phyloP scores from a whole-genome alignment of 495 filamentous ascomycete species.

The Penicillium macrosclerotiorum region DNA sequence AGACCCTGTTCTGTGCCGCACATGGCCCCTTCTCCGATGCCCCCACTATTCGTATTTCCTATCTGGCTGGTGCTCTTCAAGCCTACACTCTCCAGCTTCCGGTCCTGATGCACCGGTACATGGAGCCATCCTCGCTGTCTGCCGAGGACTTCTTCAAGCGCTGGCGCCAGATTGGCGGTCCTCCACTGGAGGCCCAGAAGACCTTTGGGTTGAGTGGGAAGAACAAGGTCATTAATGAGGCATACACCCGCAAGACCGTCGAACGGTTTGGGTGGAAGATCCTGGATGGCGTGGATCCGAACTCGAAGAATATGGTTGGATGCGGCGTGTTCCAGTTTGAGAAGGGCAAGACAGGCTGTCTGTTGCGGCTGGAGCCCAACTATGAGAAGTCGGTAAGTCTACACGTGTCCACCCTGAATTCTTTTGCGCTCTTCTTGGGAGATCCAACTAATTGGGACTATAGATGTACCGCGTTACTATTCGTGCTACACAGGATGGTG shows the following conservation, averaged over 20 bases:
- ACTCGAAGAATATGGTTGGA: constrained; percentile 87
- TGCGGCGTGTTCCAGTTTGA: constrained; percentile 86
- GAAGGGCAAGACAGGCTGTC: constrained; percentile 87
- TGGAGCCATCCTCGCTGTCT: constrained; percentile 81
- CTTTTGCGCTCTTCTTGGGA: not conserved
- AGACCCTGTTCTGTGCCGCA: constrained; percentile 91
- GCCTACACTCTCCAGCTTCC: constrained; percentile 90
- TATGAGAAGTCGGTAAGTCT: constrained; percentile 73
- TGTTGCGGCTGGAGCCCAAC: constrained; percentile 93
- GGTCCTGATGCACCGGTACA: constrained; percentile 88
- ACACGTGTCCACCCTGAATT: not conserved
- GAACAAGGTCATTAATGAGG: constrained; percentile 48
- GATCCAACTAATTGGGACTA: not conserved
- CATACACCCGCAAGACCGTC: constrained; percentile 64
- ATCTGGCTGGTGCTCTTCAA: constrained; percentile 90
- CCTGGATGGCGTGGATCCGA: constrained; percentile 82
- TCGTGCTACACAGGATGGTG: constrained; percentile 85
- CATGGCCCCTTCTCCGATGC: constrained; percentile 77
- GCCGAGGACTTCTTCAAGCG: constrained; percentile 97
- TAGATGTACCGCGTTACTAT: constrained; percentile 96
- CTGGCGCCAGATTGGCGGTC: constrained; percentile 96
- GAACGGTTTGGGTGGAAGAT: constrained; percentile 87
- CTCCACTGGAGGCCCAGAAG: constrained; percentile 78
- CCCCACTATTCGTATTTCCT: constrained; percentile 91
- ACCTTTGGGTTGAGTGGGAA: constrained; percentile 67